Evolutionary conservation across 352 stramenopile species (phyloP).

Genomic region (Thalassiosira exigua): DNA sequence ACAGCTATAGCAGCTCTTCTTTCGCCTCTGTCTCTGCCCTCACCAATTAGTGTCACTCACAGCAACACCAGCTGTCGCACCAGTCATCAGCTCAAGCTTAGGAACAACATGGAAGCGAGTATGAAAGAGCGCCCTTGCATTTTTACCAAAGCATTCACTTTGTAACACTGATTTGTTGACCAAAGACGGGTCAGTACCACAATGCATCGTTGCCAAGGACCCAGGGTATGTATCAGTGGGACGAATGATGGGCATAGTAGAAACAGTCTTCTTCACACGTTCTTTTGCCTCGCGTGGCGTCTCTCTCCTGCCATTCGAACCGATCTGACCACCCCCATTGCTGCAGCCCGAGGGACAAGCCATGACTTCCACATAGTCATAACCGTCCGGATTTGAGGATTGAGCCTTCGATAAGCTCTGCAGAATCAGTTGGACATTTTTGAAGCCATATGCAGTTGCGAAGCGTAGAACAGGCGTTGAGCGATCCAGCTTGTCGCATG

Average conservation of each 20-base stretch:
- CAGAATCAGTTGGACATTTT: conserved; percentile 96
- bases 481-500: conserved; percentile 21
- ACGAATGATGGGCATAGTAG: conserved; percentile 38
- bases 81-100: conserved; percentile 77
- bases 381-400: conserved; percentile 37
- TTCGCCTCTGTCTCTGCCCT: conserved; percentile 13
- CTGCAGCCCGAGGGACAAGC: conserved; percentile 97
- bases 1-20: neutral
- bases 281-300: conserved; percentile 73
- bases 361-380: conserved; percentile 98
- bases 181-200: neutral
- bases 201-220: conserved; percentile 32
- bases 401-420: conserved; percentile 82
- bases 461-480: conserved; percentile 87
- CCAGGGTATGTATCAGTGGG: conserved; percentile 1
- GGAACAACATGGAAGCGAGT: conserved; percentile 80
- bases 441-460: conserved; percentile 95
- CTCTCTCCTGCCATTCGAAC: conserved; percentile 58
- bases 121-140: conserved; percentile 52
- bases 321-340: conserved; percentile 94
- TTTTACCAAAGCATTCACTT: conserved; percentile 31
- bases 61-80: conserved; percentile 73
- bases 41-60: conserved; percentile 83
- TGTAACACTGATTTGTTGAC: no score
- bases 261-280: conserved; percentile 58